Conservation (phyloP, 768 basidiomycete species). For the Lactarius evosmus region DNA sequence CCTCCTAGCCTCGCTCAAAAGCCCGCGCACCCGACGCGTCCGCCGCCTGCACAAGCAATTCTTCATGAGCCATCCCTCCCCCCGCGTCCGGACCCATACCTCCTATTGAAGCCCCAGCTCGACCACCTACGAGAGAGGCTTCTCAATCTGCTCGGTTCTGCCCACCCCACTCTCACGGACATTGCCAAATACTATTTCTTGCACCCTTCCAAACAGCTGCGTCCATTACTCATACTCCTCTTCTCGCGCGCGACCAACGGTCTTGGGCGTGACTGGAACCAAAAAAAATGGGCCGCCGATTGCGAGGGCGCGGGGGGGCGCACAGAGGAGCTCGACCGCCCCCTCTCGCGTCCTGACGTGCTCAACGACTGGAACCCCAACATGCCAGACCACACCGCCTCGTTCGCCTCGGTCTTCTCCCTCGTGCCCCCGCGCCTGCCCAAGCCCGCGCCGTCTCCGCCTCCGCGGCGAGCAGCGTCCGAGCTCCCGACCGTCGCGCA, state of each 20-base stretch:
- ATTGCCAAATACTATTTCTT: constrained; percentile 92
- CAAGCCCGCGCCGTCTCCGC: constrained; percentile 36
- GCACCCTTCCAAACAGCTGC: constrained; percentile 84
- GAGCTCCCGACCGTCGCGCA: constrained; percentile 36
- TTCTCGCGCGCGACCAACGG: constrained; percentile 94
- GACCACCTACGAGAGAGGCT: constrained; percentile 66
- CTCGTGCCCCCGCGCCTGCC: constrained; percentile 51
- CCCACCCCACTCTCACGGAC: constrained; percentile 82
- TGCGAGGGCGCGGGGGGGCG: constrained; percentile 53
- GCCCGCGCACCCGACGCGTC: constrained; percentile 12
- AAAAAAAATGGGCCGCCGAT: constrained; percentile 57
- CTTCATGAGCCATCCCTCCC: neutral
- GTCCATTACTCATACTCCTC: constrained; percentile 85
- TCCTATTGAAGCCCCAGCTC: constrained; percentile 71
- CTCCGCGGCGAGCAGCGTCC: constrained; percentile 32
- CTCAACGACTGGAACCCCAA: constrained; percentile 89
- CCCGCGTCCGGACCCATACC: constrained; percentile 59
- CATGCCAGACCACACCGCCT: constrained; percentile 74
- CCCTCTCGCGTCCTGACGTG: constrained; percentile 75
- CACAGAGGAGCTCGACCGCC: constrained; percentile 65
- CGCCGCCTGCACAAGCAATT: neutral
- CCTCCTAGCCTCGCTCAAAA: constrained; percentile 21
- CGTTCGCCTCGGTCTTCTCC: constrained; percentile 52
- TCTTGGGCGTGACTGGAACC: constrained; percentile 61
- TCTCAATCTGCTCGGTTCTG: constrained; percentile 76